These are phyloP conservation scores for Pseudogymnoascus sp. DNA, from an alignment of 2,329 filamentous ascomycete species.

Conservation along the genomic window DNA sequence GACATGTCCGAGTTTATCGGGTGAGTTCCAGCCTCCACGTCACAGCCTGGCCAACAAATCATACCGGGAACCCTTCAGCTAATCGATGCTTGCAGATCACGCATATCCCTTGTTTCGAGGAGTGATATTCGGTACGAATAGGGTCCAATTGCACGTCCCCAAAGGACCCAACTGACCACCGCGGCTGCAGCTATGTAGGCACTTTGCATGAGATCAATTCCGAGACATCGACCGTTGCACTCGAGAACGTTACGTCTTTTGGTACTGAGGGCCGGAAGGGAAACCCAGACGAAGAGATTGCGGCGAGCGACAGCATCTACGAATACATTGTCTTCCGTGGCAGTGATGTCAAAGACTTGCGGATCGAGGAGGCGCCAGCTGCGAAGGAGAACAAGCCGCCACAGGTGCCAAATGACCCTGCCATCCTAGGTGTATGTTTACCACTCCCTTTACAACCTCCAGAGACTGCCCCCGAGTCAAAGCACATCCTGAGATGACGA, in stretches of 20 bases:
- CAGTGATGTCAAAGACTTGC: conserved; percentile 96
- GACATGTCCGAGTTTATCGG: conserved; percentile 56
- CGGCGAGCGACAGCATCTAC: conserved; percentile 80
- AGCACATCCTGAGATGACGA: conserved; percentile 61
- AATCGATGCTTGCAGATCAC: conserved; percentile 52
- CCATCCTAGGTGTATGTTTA: conserved; percentile 94
- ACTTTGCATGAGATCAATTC: conserved; percentile 97
- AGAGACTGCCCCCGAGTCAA: conserved; percentile 1
- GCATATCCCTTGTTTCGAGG: conserved; percentile 94
- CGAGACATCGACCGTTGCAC: conserved; percentile 89
- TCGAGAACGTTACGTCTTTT: conserved; percentile 91
- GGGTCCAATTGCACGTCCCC: conserved; percentile 12
- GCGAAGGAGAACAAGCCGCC: conserved; percentile 69
- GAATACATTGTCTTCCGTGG: conserved; percentile 98
- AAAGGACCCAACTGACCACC: conserved; percentile 19
- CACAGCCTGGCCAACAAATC: background rate
- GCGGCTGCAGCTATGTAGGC: conserved; percentile 71
- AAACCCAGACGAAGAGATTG: conserved; percentile 72
- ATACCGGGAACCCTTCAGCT: conserved; percentile 18
- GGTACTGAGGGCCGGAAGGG: conserved; percentile 86
- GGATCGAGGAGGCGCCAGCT: conserved; percentile 76
- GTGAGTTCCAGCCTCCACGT: conserved; percentile 33
- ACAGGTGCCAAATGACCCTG: conserved; percentile 85
- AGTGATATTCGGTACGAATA: conserved; percentile 82
- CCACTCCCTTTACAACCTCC: conserved; percentile 13